Evolutionary conservation across 2,329 filamentous ascomycete species (phyloP), one percentile per base, ranked within the genome.

Genomic region (Chaetomium globosum): DNA sequence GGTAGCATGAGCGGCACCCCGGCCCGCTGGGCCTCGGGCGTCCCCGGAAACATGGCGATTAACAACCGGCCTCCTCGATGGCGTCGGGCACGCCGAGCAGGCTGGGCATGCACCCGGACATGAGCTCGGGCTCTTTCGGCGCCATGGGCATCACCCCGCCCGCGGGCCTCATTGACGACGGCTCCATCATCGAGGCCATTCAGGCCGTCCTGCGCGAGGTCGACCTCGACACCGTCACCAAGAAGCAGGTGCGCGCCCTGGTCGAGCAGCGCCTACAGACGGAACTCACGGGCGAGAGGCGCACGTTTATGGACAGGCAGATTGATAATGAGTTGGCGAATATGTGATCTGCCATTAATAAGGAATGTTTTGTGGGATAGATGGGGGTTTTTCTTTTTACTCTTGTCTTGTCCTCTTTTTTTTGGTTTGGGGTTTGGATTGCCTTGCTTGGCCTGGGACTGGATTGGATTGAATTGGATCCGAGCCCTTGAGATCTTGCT

Each of bases 191-290:
- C 21, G 91, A 96, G 67, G 90, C 91, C 1, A 94, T 98, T 68
- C 90, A 92, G 73, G 82, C 84, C 59, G 95, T 95, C 72, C 82
- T 99, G 68, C 80, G 83, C 19, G 94, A 97, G 73, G 93, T 97
- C 0, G 94, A 99, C 77, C 83, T 99, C 51, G 95, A 99, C 76
- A 94, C 86, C n/a, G 92, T 98, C 56, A 99, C 95, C 7, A 99
- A 98, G 87, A 99, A 99, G 81, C 94, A 98, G 80, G 89, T 95
- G 64, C 85, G 91, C 59, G 93, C 91, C 3, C 84, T 98, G 53
- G 93, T 97, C 13, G 95, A 99, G 80, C 93, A 97, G 81, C 87
- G 93, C 73, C 80, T 99, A 68, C 94, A 97, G 80, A 94, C 91
- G 4, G 93, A 97, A 76, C 83, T 98, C 65, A 83, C 86, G 0